These are phyloP conservation scores for Phaeolepiota aurea DNA, from an alignment of 768 basidiomycete species.

Conservation along the genomic window DNA sequence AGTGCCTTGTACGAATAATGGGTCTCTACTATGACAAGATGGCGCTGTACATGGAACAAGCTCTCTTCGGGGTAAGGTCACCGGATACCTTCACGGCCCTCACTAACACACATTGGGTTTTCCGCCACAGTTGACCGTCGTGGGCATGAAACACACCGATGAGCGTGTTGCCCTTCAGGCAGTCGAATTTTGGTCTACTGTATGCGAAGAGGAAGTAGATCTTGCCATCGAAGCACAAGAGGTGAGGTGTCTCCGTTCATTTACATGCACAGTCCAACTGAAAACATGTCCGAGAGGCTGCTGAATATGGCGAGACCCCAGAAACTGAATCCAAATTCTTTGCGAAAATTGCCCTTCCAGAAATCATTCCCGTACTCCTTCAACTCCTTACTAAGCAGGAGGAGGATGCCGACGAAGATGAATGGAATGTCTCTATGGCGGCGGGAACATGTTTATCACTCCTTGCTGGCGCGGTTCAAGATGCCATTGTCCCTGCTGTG, in stretches of 20 bases:
- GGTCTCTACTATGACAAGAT: slow-evolving; percentile 98
- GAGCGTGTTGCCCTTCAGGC: slow-evolving; percentile 92
- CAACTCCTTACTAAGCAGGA: slow-evolving; percentile 86
- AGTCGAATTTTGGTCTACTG: slow-evolving; percentile 99
- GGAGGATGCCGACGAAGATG: slow-evolving; percentile 96
- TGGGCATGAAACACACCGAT: slow-evolving; percentile 93
- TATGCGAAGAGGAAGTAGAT: slow-evolving; percentile 96
- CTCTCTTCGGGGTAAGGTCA: slow-evolving; percentile 76
- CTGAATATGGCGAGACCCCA: slow-evolving; percentile 82
- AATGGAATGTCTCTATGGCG: slow-evolving; percentile 98
- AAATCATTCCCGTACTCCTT: slow-evolving; percentile 90
- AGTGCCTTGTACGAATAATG: slow-evolving; percentile 95
- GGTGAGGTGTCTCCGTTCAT: too few species aligned
- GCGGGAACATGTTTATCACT: slow-evolving; percentile 87
- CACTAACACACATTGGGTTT: slow-evolving; percentile 10
- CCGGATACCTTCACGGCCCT: slow-evolving; percentile 10
- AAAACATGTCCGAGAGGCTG: slow-evolving; percentile 72
- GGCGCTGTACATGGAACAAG: slow-evolving; percentile 99
- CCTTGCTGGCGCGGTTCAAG: slow-evolving; percentile 85
- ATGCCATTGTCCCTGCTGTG: slow-evolving; percentile 83
- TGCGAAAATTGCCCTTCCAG: slow-evolving; percentile 89
- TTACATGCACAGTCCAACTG: too few species aligned
- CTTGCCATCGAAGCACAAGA: slow-evolving; percentile 87
- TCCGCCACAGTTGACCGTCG: slow-evolving; percentile 93
- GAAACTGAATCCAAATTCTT: slow-evolving; percentile 85